Evolutionary conservation across 2,329 filamentous ascomycete species (phyloP).

Genomic region (Grosmannia penicillata): DNA sequence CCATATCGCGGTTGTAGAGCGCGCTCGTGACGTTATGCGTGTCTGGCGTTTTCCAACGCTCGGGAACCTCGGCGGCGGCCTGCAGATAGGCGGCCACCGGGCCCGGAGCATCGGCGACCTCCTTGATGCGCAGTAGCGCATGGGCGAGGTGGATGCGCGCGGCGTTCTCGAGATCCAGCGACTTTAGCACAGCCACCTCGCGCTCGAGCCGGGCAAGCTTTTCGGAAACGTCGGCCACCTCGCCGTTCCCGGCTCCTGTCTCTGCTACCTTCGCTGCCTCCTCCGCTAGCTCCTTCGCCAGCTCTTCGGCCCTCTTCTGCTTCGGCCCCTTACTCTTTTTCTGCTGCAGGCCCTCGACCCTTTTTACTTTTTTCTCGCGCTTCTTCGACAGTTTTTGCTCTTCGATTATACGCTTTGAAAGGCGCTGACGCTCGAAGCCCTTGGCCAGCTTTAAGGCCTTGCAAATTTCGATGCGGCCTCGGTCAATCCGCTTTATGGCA

Average conservation of each 20-base stretch:
- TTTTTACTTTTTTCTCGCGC: neutral
- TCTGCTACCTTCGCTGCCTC: neutral
- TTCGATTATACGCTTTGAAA: constrained; percentile 43
- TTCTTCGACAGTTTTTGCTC: constrained; percentile 15
- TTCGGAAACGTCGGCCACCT: constrained; percentile 19
- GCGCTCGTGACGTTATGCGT: constrained; percentile 47
- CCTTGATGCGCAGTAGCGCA: constrained; percentile 37
- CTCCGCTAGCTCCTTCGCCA: neutral
- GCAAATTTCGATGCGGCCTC: constrained; percentile 33
- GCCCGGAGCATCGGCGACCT: constrained; percentile 32
- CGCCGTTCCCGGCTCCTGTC: neutral
- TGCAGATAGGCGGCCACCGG: constrained; percentile 18
- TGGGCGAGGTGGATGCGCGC: constrained; percentile 41
- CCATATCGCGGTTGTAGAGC: constrained; percentile 35
- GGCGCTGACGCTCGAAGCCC: constrained; percentile 65
- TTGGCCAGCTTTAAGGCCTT: constrained; percentile 58
- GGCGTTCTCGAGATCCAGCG: constrained; percentile 41
- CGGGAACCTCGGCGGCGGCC: constrained; percentile 25
- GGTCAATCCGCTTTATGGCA: constrained; percentile 7
- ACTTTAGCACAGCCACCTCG: constrained; percentile 43
- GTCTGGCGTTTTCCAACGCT: constrained; percentile 29
- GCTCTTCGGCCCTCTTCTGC: neutral
- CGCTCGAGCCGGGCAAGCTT: constrained; percentile 47
- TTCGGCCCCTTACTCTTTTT: too few species aligned
- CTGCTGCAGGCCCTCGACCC: too few species aligned